Conservation (phyloP, 306 rosid genomes). For the Mimosa pudica region DNA sequence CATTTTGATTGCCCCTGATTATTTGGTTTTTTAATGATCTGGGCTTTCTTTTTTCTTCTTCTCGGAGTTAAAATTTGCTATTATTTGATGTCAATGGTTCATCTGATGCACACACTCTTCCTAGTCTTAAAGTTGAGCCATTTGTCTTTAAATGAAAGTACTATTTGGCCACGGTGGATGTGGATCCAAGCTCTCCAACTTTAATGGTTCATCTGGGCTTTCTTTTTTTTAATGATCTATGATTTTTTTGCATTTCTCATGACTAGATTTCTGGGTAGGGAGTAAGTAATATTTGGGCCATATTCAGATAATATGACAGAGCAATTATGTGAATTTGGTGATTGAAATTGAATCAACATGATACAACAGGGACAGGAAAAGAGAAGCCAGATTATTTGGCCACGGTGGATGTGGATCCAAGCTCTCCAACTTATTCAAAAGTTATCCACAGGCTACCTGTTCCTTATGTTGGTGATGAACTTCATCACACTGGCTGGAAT, state of each 20-base stretch:
- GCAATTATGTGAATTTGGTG: not conserved
- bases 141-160: not conserved
- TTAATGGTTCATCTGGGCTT: no score
- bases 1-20: not conserved
- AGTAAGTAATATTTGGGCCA: not conserved
- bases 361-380: conserved; percentile 79
- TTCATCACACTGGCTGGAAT: conserved; percentile 96
- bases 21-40: not conserved
- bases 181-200: no score
- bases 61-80: not conserved
- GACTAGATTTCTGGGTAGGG: not conserved
- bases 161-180: no score
- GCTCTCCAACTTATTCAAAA: conserved; percentile 78
- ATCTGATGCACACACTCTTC: not conserved
- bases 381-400: conserved; percentile 93
- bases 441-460: conserved; percentile 75
- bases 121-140: not conserved
- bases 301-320: not conserved
- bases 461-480: conserved; percentile 77
- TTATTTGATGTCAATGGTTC: not conserved
- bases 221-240: no score
- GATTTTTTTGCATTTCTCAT: no score
- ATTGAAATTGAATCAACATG: conserved; percentile 15
- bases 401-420: conserved; percentile 87
- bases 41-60: no score